These are phyloP conservation scores for Candida sanyaensis DNA, from an alignment of 1,139 yeast genomes.

Conservation along the genomic window DNA sequence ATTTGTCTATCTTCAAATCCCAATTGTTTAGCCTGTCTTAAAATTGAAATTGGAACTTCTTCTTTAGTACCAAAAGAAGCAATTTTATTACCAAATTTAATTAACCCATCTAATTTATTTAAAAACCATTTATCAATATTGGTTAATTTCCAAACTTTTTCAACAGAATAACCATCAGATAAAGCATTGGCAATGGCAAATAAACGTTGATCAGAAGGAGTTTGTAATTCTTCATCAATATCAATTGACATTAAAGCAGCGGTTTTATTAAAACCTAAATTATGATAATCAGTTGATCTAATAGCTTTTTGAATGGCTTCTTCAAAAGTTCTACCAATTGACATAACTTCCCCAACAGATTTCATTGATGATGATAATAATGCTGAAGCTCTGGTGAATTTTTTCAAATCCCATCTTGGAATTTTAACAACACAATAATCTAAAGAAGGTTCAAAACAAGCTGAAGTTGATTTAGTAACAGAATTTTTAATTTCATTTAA, in stretches of 20 bases:
- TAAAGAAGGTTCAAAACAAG: constrained; percentile 95
- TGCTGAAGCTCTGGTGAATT: constrained; percentile 47
- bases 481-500: constrained; percentile 95
- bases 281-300: constrained; percentile 94
- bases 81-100: constrained; percentile 66
- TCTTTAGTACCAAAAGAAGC: constrained; percentile 61
- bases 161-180: constrained; percentile 88
- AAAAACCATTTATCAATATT: constrained; percentile 97
- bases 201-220: constrained; percentile 98
- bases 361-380: constrained; percentile 74
- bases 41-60: constrained; percentile 33
- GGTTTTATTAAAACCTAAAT: constrained; percentile 80
- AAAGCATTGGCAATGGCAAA: constrained; percentile 95
- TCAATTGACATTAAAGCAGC: constrained; percentile 27
- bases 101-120: constrained; percentile 75
- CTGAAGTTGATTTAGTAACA: constrained; percentile 93
- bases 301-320: constrained; percentile 98
- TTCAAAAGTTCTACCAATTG: constrained; percentile 96
- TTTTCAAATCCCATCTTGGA: constrained; percentile 97
- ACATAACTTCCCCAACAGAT: constrained; percentile 99
- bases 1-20: constrained; percentile 97
- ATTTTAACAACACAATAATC: constrained; percentile 97
- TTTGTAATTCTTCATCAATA: constrained; percentile 75
- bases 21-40: constrained; percentile 83
- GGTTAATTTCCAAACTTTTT: constrained; percentile 83